Conservation (phyloP, 345 rosid species). For the Geranium rotundifolium region DNA sequence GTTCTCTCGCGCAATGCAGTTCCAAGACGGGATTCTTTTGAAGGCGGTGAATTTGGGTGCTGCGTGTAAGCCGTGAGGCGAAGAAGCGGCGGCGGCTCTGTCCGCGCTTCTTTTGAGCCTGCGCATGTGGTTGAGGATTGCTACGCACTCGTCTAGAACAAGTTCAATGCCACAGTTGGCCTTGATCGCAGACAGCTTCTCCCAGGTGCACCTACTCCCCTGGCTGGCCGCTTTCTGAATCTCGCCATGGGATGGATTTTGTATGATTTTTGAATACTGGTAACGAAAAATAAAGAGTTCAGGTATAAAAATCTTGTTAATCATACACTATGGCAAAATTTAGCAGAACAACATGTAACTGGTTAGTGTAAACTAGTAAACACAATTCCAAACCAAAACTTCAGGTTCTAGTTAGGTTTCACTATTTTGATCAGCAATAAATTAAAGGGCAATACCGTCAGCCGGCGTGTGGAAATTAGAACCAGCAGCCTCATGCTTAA, state of each 20-base stretch:
- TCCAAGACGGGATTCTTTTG: slow-evolving; percentile 94
- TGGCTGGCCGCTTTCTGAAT: slow-evolving; percentile 82
- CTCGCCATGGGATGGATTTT: slow-evolving; percentile 67
- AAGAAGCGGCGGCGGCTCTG: too few species aligned
- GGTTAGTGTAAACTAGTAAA: too few species aligned
- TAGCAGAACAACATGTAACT: too few species aligned
- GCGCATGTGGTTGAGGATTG: slow-evolving; percentile 87
- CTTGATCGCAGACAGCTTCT: slow-evolving; percentile 93
- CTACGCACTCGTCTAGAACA: slow-evolving; percentile 88
- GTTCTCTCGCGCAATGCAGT: slow-evolving; percentile 87
- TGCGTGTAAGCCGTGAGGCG: slow-evolving; percentile 47
- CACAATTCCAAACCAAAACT: too few species aligned
- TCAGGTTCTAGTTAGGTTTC: neutral
- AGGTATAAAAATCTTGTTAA: too few species aligned
- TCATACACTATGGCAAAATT: too few species aligned
- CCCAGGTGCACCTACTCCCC: slow-evolving; percentile 98
- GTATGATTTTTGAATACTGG: slow-evolving; percentile 84
- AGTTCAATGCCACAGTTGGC: slow-evolving; percentile 95
- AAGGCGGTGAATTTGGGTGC: slow-evolving; percentile 65
- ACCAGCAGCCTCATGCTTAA: too few species aligned
- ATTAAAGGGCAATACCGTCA: too few species aligned
- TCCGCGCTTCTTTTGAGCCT: slow-evolving; percentile 89
- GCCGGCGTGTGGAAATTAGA: too few species aligned
- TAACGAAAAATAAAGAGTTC: too few species aligned
- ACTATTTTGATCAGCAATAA: too few species aligned